Percentiles rank a stretch among this genome's conserved stretches.
Evolutionary conservation across 164 flowering plant genomes (phyloP).

Genomic region (Liquidambar formosana): DNA sequence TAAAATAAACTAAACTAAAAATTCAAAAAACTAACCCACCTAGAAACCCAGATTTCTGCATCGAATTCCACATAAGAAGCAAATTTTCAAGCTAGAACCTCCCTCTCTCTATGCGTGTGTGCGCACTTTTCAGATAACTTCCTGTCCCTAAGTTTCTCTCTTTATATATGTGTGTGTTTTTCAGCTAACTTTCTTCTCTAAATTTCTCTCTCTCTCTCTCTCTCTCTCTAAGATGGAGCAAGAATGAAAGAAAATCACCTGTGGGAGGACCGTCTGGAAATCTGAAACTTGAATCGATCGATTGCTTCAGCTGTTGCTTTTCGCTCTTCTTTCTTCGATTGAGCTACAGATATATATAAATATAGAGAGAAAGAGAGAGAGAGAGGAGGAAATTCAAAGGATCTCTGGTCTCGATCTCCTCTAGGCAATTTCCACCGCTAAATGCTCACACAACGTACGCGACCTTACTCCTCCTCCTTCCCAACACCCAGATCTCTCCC

Average conservation of each 20-base stretch:
- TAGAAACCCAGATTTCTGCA: neutral
- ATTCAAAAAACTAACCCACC: neutral
- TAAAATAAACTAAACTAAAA: conserved; percentile 1
- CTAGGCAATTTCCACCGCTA: conserved; percentile 4
- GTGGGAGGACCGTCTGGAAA: neutral
- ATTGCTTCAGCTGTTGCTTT: conserved; percentile 1
- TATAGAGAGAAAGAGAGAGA: conserved; percentile 7
- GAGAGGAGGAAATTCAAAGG: conserved; percentile 3
- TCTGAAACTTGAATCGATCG: conserved; percentile 10
- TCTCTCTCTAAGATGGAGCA: neutral
- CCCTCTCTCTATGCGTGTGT: neutral
- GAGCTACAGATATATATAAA: neutral
- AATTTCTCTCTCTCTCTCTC: neutral
- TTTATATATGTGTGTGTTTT: neutral
- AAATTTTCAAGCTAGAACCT: neutral
- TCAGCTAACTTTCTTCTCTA: neutral
- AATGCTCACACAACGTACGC: conserved; percentile 16
- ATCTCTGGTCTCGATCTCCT: conserved; percentile 21
- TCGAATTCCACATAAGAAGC: neutral
- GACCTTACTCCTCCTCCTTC: conserved; percentile 3
- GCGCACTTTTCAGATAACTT: neutral
- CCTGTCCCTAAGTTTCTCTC: neutral
- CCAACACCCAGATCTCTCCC: conserved; percentile 27
- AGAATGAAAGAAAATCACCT: conserved; percentile 16
- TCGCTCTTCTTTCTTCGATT: neutral